These are phyloP conservation scores for Coelastrella sp. DNA, from an alignment of 139 green algal species.

Conservation along the genomic window DNA sequence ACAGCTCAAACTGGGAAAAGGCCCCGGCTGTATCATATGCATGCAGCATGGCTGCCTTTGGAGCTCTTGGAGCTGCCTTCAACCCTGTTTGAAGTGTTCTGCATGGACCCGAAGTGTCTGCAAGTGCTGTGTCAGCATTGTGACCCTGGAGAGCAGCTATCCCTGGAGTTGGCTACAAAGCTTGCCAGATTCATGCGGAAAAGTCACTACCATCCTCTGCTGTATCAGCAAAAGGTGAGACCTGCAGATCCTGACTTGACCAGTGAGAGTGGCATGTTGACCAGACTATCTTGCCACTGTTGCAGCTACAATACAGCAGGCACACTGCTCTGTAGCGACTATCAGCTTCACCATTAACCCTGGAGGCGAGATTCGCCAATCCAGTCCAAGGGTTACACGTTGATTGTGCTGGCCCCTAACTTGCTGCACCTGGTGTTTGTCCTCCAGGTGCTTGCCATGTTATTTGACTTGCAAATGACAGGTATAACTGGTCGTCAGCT, in stretches of 20 bases:
- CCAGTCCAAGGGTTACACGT: background rate
- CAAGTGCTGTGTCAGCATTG: slow-evolving; percentile 26
- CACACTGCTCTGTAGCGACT: too few species aligned
- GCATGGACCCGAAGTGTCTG: slow-evolving; percentile 5
- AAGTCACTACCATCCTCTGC: slow-evolving; percentile 5
- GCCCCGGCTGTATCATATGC: slow-evolving; percentile 8
- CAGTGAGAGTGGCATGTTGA: too few species aligned
- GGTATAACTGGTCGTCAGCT: background rate
- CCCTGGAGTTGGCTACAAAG: background rate
- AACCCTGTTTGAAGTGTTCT: slow-evolving; percentile 27
- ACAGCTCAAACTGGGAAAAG: background rate
- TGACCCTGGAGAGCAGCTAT: background rate
- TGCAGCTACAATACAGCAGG: too few species aligned
- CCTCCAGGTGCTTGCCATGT: slow-evolving; percentile 37
- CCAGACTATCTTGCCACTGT: too few species aligned
- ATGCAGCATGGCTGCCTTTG: slow-evolving; percentile 36
- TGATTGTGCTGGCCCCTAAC: background rate
- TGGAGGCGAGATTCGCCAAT: background rate
- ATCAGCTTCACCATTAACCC: too few species aligned
- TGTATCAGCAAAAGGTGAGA: slow-evolving; percentile 10
- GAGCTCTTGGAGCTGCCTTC: slow-evolving; percentile 30
- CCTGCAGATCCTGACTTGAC: background rate
- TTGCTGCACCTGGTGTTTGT: background rate
- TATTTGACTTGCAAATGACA: slow-evolving; percentile 26
- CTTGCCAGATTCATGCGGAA: slow-evolving; percentile 1